Base-by-base conservation (phyloP, 2,329 filamentous ascomycete genomes). In the Ophiostoma tasmaniense region DNA sequence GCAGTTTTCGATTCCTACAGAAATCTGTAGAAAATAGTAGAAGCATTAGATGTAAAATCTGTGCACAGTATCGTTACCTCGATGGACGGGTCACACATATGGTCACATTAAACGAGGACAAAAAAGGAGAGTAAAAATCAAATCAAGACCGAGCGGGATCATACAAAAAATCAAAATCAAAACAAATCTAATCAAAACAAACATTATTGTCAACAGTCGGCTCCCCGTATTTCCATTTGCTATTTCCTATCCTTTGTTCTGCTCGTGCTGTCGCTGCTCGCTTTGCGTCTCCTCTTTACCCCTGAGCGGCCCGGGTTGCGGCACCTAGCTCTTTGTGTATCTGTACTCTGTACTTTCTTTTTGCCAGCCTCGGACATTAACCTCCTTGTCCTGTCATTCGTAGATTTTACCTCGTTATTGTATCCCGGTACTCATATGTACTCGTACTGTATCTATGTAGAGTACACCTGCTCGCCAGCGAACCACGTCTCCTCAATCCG, bases 401-500 rank as follows among this genome's bases (percentile, higher is more conserved):
- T 42, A 5, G 35, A 37, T 37, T 37, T 37, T 35, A 35, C 33
- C 11, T 37, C 35, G 35, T 5, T 37, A 1, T 37, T 37, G 35
- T 5, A 37, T 37, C 35, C 11, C 35, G 7, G 35, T 37, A 37
- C 35, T 37, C 10, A 55, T 55, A 55, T n/a, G n/a, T n/a, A n/a
- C n/a, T n/a, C n/a, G n/a, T n/a, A n/a, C n/a, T n/a, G 52, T 14
- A 59, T 22, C n/a, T 59, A 85, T 85, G 10, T 77, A 78, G 71
- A 83, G 83, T 84, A 62, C 84, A 87, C 0, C n/a, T 55, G 50
- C 20, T 55, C 50, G 50, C 50, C 50, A 6, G 50, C 50, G 22
- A n/a, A 55, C 50, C 50, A 55, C 22, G 85, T 87, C 78, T 86
- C 79, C 67, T 73, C 72, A 0, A 86, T 78, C 25, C 74, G 76